A percentile compares a stretch with the other conserved stretches of the same genome.
phyloP scores from a whole-genome alignment of 208 protist genomes.

The Crithidia acanthocephali region DNA sequence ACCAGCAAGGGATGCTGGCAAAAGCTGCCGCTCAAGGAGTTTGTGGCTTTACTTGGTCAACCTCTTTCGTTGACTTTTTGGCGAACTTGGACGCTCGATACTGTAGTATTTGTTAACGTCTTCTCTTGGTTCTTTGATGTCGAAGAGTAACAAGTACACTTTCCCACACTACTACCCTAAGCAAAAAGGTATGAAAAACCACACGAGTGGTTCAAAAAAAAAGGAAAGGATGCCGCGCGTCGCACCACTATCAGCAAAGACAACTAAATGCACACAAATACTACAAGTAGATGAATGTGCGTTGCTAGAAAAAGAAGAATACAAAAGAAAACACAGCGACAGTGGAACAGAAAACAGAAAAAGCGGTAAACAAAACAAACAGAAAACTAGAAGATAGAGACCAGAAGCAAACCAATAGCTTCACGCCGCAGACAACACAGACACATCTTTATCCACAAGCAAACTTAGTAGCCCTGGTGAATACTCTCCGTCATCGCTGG shows the following conservation, averaged over 20 bases:
- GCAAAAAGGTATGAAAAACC: background rate
- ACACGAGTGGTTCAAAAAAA: background rate
- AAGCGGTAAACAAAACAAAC: no score
- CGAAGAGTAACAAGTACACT: background rate
- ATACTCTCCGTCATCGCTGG: conserved; percentile 67
- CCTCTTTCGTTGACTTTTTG: no score
- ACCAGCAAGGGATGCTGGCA: no score
- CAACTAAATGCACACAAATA: background rate
- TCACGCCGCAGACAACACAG: background rate
- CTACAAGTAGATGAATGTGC: background rate
- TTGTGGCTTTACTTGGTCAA: no score
- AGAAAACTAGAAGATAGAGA: background rate
- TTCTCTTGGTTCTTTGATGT: no score
- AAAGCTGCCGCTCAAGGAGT: no score
- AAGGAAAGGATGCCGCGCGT: background rate
- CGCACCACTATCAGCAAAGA: background rate
- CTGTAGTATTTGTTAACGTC: no score
- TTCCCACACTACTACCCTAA: conserved; percentile 11
- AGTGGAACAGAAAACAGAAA: no score
- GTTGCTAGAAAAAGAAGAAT: background rate
- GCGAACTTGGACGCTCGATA: no score
- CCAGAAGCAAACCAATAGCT: background rate
- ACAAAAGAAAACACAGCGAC: background rate
- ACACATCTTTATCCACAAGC: background rate
- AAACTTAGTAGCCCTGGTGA: conserved; percentile 55